phyloP scores from a whole-genome alignment of 2,329 filamentous ascomycete species.

The Diaporthe australafricana region DNA sequence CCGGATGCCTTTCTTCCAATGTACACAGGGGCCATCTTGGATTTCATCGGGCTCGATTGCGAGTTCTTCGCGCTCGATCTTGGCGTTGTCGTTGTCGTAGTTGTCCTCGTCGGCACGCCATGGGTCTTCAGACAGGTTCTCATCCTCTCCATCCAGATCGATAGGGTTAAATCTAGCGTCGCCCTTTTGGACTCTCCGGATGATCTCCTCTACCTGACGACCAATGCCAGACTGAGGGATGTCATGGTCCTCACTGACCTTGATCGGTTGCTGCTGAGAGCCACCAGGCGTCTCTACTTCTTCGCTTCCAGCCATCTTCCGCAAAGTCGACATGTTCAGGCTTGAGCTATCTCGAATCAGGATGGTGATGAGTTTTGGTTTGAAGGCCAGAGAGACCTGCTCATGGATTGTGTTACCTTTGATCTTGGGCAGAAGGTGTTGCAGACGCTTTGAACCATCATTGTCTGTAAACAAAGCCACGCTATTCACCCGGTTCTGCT shows the following conservation, averaged over 20 bases:
- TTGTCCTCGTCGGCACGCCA: conserved; percentile 33
- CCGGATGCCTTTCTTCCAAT: conserved; percentile 29
- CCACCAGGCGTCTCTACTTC: background rate
- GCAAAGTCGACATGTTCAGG: background rate
- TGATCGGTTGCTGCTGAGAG: conserved; percentile 11
- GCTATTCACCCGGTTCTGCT: background rate
- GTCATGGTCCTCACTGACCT: conserved; percentile 4
- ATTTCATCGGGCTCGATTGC: background rate
- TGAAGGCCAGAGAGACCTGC: background rate
- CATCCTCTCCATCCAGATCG: conserved; percentile 30
- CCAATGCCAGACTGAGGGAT: background rate
- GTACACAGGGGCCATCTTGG: conserved; percentile 6
- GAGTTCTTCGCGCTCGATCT: background rate
- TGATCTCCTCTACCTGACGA: conserved; percentile 2
- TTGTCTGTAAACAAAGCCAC: background rate
- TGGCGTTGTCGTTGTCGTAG: conserved; percentile 33
- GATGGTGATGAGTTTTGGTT: background rate
- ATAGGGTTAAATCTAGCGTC: conserved; percentile 10
- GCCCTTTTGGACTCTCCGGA: background rate
- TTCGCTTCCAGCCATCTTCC: background rate
- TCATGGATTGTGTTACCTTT: background rate
- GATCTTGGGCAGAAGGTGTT: background rate
- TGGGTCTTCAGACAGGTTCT: conserved; percentile 22
- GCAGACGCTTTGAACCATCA: background rate
- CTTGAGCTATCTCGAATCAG: background rate